Evolutionary conservation across 176 grass and related monocot genomes (phyloP), one percentile per base, ranked within the genome.

Genomic region (Ananas comosus): DNA sequence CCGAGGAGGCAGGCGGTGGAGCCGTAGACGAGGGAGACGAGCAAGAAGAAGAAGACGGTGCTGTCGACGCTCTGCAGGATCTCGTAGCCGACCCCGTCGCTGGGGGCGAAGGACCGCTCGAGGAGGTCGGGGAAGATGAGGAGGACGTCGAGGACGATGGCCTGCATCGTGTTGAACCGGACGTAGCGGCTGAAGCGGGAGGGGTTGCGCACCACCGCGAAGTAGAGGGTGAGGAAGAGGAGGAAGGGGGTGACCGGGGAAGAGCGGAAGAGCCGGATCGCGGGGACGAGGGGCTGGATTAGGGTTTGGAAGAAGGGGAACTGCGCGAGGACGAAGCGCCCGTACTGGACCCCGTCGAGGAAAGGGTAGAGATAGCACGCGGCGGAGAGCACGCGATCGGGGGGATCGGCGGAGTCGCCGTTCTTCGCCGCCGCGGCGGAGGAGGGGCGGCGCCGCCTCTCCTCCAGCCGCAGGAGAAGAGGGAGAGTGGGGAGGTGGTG

Each of bases 91-190:
- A n/a, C n/a, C n/a, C n/a, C n/a, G n/a, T n/a, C n/a, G n/a, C n/a
- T n/a, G n/a, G n/a, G n/a, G n/a, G n/a, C n/a, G n/a, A n/a, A n/a
- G n/a, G n/a, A n/a, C n/a, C n/a, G n/a, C 23, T 80, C 84, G 51
- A 99, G 80, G 78, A 99, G 82, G 64, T 99, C 89, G 11, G 94
- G 94, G 71, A 93, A 88, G 66, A 99, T 86, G 80, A 99, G 84
- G 48, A 93, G 80, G 9, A 99, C 76, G 51, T 99, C 89, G 56
- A 93, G 86, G 49, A 74, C 86, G 68, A 97, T 88, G 63, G 89
- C 94, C 80, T 93, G 94, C 94, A 99, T 93, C 57, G 89, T 88
- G 65, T 99, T 99, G 84, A 99, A 99, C 53, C 89, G 84, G 51
- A 99, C 94, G 68, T 88, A 99, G 51, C 94, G 89, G 84, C 86